Conservation (phyloP, 2,329 filamentous ascomycete species). For the Clonostachys solani region DNA sequence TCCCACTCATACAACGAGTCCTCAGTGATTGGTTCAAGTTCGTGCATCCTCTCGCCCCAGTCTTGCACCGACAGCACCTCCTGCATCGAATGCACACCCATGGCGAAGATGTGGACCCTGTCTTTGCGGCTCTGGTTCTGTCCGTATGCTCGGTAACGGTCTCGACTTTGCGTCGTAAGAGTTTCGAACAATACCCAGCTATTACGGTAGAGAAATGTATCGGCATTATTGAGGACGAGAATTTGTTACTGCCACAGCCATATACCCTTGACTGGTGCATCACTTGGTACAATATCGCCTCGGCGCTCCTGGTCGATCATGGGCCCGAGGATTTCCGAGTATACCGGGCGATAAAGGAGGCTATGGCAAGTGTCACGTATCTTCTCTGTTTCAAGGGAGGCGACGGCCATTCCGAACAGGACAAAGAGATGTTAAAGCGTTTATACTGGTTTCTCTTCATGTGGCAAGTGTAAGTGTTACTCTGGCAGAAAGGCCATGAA, state of each 20-base stretch:
- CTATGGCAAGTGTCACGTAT: slow-evolving; percentile 1
- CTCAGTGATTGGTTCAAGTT: slow-evolving; percentile 27
- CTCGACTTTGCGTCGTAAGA: slow-evolving; percentile 18
- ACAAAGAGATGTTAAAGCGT: slow-evolving; percentile 22
- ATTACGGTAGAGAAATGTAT: slow-evolving; percentile 20
- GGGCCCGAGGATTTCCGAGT: slow-evolving; percentile 4
- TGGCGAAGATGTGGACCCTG: slow-evolving; percentile 14
- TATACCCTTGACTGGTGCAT: slow-evolving; percentile 27
- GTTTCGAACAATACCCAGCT: slow-evolving; percentile 10
- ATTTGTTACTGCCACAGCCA: slow-evolving; percentile 10
- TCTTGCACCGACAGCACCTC: slow-evolving; percentile 22
- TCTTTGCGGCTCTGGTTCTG: slow-evolving; percentile 24
- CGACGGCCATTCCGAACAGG: background rate
- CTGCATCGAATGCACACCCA: slow-evolving; percentile 15
- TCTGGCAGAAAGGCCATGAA: background rate
- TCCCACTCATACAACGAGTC: slow-evolving; percentile 5
- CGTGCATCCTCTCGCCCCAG: slow-evolving; percentile 25
- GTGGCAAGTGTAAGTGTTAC: slow-evolving; percentile 13
- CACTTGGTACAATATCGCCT: slow-evolving; percentile 26
- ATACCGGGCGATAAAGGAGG: slow-evolving; percentile 4
- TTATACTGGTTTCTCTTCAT: slow-evolving; percentile 27
- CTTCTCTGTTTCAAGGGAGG: background rate
- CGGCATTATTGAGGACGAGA: slow-evolving; percentile 17
- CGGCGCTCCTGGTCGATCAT: slow-evolving; percentile 9
- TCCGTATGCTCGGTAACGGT: slow-evolving; percentile 26